Evolutionary conservation across 2,329 filamentous ascomycete species (phyloP), one percentile per base, ranked within the genome.

Genomic region (Ascochyta clinopodiicola): DNA sequence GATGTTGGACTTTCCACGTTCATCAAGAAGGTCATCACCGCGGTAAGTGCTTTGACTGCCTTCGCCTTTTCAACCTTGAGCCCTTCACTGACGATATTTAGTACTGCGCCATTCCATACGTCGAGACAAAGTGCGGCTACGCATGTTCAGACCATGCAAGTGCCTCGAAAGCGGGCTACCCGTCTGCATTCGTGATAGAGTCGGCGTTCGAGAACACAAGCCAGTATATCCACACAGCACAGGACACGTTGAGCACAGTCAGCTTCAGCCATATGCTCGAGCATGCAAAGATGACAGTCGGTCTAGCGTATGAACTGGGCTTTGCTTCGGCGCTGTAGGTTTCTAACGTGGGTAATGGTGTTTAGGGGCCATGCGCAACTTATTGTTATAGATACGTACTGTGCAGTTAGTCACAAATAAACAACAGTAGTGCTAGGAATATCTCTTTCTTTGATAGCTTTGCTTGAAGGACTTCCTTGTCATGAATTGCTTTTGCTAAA

Each of bases 231-330:
- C 88, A 91, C 70, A 84, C 83, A 29, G 84, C 84, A 0, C 83
- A 88, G 17, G 88, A 91, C 72, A 80, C 80, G 59, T 85, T 91
- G 59, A 84, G 89, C 67, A 86, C 85, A 56, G 77, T 91, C 29
- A 88, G 87, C 62, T 95, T 94, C 70, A 86, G 91, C 70, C 92
- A 96, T 75, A 96, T 96, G 90, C 81, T 94, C 34, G 87, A 96
- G 79, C 92, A 96, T 76, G 90, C 90, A 21, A 88, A 87, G 74
- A 84, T 96, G 82, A 93, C 90, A 0, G 79, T 96, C 25, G 90
- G 88, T 2, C 83, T 95, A 61, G 89, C 88, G 7, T 93, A 92
- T 68, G 91, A 96, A 79, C 82, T 96, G 58, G 91, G 86, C 7
- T 90, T 90, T 77, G 85, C 89, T 15, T 42, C 24, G 13, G n/a